Percentiles rank a stretch among this genome's conserved stretches.
Evolutionary conservation across 192 early-diverging fungal genomes (phyloP).

Genomic region (Gigaspora rosea): DNA sequence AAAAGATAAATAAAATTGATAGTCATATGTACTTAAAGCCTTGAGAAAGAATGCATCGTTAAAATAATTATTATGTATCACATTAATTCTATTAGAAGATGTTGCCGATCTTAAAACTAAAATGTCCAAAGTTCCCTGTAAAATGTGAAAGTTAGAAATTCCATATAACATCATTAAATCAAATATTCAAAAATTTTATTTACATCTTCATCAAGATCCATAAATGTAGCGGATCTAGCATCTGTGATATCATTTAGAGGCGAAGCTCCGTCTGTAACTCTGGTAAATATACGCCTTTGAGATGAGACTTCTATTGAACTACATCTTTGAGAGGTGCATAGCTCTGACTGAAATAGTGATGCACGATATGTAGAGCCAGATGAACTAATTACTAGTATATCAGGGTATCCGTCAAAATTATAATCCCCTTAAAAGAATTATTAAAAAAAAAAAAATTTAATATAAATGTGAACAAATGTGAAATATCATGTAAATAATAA

Average conservation of each 20-base stretch:
- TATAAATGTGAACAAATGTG: too few species aligned
- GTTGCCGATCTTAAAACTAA: too few species aligned
- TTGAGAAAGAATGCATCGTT: too few species aligned
- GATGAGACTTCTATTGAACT: slow-evolving; percentile 43
- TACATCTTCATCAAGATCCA: slow-evolving; percentile 92
- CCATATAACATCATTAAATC: not conserved
- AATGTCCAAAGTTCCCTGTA: too few species aligned
- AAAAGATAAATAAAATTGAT: too few species aligned
- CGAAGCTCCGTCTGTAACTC: slow-evolving; percentile 67
- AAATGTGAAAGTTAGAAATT: too few species aligned
- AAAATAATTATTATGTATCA: not conserved
- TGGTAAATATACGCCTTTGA: slow-evolving; percentile 61
- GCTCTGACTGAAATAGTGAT: slow-evolving; percentile 66
- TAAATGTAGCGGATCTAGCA: slow-evolving; percentile 70
- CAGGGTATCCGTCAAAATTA: slow-evolving; percentile 90
- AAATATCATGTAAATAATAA: too few species aligned
- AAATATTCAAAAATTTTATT: slow-evolving; percentile 31
- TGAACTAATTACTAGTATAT: slow-evolving; percentile 73
- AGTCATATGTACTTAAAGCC: too few species aligned
- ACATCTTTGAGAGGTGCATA: slow-evolving; percentile 57
- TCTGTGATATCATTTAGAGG: slow-evolving; percentile 51
- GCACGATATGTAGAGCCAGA: slow-evolving; percentile 51
- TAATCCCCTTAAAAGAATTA: slow-evolving; percentile 61
- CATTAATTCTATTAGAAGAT: not conserved
- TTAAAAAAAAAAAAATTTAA: not conserved